These are phyloP conservation scores for Thuidium tamariscinum DNA, from an alignment of 225 moss, liverwort and hornwort genomes.

Conservation along the genomic window DNA sequence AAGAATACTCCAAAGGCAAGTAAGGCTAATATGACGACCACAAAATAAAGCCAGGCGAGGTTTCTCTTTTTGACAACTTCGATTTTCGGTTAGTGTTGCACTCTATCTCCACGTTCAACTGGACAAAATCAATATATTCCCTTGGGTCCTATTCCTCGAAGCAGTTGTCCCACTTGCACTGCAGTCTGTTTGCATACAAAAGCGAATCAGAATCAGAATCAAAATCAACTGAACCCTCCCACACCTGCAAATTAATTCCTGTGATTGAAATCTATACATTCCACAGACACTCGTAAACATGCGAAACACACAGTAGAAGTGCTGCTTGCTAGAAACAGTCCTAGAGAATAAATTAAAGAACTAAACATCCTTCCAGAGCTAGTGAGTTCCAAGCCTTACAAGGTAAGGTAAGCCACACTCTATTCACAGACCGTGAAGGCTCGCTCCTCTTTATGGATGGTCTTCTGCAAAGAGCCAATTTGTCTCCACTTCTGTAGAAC, in stretches of 20 bases:
- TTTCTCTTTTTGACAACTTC: background rate
- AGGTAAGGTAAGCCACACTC: background rate
- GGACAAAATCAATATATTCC: too few species aligned
- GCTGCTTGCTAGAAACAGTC: background rate
- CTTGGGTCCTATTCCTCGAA: background rate
- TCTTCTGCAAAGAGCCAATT: background rate
- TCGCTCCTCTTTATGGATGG: background rate
- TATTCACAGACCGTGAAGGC: background rate
- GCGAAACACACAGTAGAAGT: background rate
- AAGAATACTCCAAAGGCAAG: background rate
- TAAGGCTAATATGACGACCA: background rate
- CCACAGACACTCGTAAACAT: too few species aligned
- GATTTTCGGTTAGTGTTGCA: accelerated
- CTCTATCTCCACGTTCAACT: background rate
- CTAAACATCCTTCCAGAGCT: background rate
- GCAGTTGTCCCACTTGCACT: background rate
- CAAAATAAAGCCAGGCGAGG: background rate
- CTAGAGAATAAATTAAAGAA: background rate
- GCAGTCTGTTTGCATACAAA: background rate
- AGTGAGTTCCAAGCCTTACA: background rate
- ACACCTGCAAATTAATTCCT: background rate
- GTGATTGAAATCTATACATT: too few species aligned
- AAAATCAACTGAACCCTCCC: too few species aligned
- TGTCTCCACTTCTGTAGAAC: background rate
- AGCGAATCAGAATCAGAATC: background rate